Evolutionary conservation across 2,329 filamentous ascomycete genomes (phyloP), one percentile per base, ranked within the genome.

Genomic region (Venturia carpophila): DNA sequence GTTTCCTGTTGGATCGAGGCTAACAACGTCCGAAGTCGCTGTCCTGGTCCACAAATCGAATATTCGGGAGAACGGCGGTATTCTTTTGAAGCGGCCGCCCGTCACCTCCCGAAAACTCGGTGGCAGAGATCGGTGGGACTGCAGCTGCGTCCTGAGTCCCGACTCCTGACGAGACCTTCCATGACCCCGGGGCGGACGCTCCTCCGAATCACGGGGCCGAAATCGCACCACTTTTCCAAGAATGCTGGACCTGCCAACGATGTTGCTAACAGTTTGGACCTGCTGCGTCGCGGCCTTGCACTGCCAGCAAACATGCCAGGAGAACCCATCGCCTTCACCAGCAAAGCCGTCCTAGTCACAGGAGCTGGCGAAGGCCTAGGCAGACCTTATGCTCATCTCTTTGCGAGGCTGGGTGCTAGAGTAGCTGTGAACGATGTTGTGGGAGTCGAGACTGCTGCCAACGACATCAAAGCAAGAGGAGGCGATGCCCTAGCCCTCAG

Each of bases 371-470:
- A 88, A 72, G 92, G 87, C 76, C 92, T 99, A 67, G 94, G 94
- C 68, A 91, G 94, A 64, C 87, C 90, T 64, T 99, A 99, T 79
- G 87, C 86, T 72, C 82, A 97, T 72, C 88, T 91, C 58, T 94
- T 96, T 72, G 89, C 89, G 70, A 92, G 91, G 79, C 82, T 87
- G 67, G 91, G 91, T 67, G 91, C 91, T 45, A 87, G 89, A 63
- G 82, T 99, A 34, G 93, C 97, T 42, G 91, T 99, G 71, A 99
- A 99, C 78, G 94, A 99, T 74, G 83, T 99, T n/a, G 85, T 88
- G 62, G 88, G 97, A 80, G 94, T 94, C 6, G 92, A 97, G 73
- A 84, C 85, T 62, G 91, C 95, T 45, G 94, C 97, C 47, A 84
- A 88, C 71, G 94, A 99, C 81, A 97, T 99, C 74, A 89, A 90